Evolutionary conservation across 768 basidiomycete species (phyloP).

Genomic region (Pilatotrama ljubarskyi): DNA sequence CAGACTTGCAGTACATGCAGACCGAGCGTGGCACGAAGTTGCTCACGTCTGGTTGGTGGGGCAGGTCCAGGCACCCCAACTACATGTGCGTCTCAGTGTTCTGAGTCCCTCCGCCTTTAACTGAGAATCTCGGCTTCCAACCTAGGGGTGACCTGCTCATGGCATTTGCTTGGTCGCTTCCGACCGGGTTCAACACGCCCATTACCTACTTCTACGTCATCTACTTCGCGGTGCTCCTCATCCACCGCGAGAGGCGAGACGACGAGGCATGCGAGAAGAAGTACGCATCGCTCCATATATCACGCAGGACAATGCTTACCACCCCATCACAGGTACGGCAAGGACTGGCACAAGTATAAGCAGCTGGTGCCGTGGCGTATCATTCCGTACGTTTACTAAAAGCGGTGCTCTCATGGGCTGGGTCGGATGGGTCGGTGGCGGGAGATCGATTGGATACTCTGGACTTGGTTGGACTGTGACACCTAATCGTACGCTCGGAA

Average conservation of each 20-base stretch:
- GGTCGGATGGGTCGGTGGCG: not conserved
- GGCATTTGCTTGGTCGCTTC: conserved; percentile 90
- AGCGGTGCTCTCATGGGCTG: no score
- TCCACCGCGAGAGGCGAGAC: conserved; percentile 89
- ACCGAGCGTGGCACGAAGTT: conserved; percentile 89
- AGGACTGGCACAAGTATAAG: conserved; percentile 93
- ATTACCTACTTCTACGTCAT: conserved; percentile 93
- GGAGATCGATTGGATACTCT: not conserved
- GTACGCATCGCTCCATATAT: conserved; percentile 42
- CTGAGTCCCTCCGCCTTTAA: not conserved
- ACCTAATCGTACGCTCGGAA: no score
- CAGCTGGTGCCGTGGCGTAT: conserved; percentile 83
- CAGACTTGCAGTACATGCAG: conserved; percentile 76
- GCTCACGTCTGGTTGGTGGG: conserved; percentile 98
- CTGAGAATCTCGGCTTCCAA: conserved; percentile 5
- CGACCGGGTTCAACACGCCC: conserved; percentile 88
- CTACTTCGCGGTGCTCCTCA: conserved; percentile 87
- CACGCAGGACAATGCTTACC: not conserved
- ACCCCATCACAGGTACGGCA: conserved; percentile 65
- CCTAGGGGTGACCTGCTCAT: conserved; percentile 82
- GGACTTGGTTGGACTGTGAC: not conserved
- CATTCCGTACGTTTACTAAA: conserved; percentile 78
- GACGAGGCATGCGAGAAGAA: conserved; percentile 90
- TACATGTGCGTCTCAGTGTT: conserved; percentile 57
- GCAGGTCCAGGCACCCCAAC: conserved; percentile 88